Base-by-base conservation (phyloP, 768 basidiomycete species). In the Pisolithus sp. region DNA sequence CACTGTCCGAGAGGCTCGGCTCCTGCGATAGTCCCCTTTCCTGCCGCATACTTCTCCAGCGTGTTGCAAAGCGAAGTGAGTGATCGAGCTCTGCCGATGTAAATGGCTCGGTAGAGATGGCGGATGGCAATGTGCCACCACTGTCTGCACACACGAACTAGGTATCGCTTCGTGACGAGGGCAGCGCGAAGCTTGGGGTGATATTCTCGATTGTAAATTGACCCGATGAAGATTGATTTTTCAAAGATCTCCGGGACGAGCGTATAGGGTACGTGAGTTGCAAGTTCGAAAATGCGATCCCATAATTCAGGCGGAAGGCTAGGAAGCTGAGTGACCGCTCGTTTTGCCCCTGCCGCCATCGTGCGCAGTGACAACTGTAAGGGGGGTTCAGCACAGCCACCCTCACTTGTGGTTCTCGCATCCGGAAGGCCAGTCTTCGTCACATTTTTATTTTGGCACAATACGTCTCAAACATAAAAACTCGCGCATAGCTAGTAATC, bases 121-220 rank as follows among this genome's bases (percentile, higher is more conserved):
- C 56, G 57, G 12, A 49, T 40, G 21, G 66, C 61, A 24, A 68
- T 47, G 40, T 62, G 52, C 56, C 58, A 63, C 65, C 65, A 67
- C 47, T 52, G 58, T 42, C 45, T 66, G 53, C 62, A 68, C 36
- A 67, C 66, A 7, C 60, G 59, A 2, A 68, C 66, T 23, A 67
- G 55, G 36, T 55, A 49, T 7, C 59, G 57, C 30, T 63, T 62
- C 20, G 64, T 68, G 42, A 66, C 4, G 24, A 68, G 56, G 6
- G 62, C 52, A 5, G 45, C 43, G 26, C 64, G 49, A 3, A 63
- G 43, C 21, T 45, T 52, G 6, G 30, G 13, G 28, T 37, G 39
- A 36, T 43, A 53, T 5, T 40, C 13, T 18, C 18, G 57, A 21
- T 46, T 48, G 47, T 53, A 51, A 10, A 46, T 9, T 12, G 31